Base-by-base conservation (phyloP, 805 yeast species). In the Citeromyces matritensis region DNA sequence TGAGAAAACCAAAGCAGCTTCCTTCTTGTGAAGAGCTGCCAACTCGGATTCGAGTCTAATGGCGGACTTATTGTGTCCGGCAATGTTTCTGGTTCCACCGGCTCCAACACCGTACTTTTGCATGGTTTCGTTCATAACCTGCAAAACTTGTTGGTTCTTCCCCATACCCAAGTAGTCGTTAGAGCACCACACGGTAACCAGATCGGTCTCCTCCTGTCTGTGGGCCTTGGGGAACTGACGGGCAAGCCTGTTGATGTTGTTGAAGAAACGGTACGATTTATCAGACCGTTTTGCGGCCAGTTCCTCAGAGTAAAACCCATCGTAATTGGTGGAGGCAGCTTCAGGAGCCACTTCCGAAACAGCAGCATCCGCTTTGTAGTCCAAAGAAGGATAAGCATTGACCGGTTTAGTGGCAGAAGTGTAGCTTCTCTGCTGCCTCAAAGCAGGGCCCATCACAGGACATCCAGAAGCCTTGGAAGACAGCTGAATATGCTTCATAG, bases 151-250 rank as follows among this genome's bases (percentile, higher is more conserved):
- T 39, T 66, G 67, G 51, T 88, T 81, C 47, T 72, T 74, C 32
- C 95, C 88, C 91, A 91, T 82, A 9, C 97, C 96, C 38, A 91
- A 65, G 53, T 91, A 91, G 56, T 91, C 99, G 54, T 91, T 91
- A 27, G 98, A 86, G 50, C 99, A 91, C 99, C 99, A 91, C 36
- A 91, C 98, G 32, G 94, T 85, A 36, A 91, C 98, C 49, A 81
- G 81, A 46, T 84, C 94, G 10, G 61, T 61, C 47, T 77, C 83
- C 24, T 49, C 38, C 35, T 75, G 66, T 41, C 91, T 71, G 50
- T 91, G 98, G 24, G 98, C 98, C 46, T 62, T 62, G 28, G 99
- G 99, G 49, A 84, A 91, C 51, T 88, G 95, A 37, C 73, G 65
- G 30, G 97, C 97, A 44, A 91, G 65, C 43, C 99, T 76, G 64